phyloP scores from a whole-genome alignment of 371 early-diverging fungal species.

The Mortierella sp. region DNA sequence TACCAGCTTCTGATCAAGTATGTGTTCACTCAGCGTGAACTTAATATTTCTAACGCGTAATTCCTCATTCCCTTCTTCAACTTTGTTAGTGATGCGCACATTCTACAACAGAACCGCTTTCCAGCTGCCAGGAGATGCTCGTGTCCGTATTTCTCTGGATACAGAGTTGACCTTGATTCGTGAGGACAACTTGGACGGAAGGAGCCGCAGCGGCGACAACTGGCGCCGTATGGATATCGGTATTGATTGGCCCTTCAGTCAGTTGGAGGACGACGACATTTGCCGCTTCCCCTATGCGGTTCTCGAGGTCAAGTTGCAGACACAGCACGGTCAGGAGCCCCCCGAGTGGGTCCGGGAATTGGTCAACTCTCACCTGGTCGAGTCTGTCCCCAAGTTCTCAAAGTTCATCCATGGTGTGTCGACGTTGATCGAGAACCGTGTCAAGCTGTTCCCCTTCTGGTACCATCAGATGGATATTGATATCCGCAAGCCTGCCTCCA shows the following conservation, averaged over 20 bases:
- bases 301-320: constrained; percentile 98
- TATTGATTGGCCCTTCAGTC: constrained; percentile 93
- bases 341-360: constrained; percentile 97
- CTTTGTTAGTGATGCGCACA: constrained; percentile 91
- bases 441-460: constrained; percentile 98
- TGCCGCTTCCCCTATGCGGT: constrained; percentile 97
- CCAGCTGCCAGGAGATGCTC: constrained; percentile 98
- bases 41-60: background rate
- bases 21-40: too few relatives aligned
- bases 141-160: constrained; percentile 98
- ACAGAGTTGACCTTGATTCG: constrained; percentile 98
- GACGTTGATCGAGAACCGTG: constrained; percentile 88
- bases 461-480: constrained; percentile 95
- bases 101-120: constrained; percentile 99
- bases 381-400: constrained; percentile 98
- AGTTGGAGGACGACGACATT: constrained; percentile 87
- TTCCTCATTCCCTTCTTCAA: background rate
- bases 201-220: constrained; percentile 82
- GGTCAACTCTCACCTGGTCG: constrained; percentile 91
- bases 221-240: constrained; percentile 98
- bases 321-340: constrained; percentile 87
- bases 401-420: constrained; percentile 99
- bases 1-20: too few relatives aligned
- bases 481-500: constrained; percentile 80
- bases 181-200: constrained; percentile 91